Conservation (phyloP, 495 filamentous ascomycete genomes). For the Podospora pseudocomata region DNA sequence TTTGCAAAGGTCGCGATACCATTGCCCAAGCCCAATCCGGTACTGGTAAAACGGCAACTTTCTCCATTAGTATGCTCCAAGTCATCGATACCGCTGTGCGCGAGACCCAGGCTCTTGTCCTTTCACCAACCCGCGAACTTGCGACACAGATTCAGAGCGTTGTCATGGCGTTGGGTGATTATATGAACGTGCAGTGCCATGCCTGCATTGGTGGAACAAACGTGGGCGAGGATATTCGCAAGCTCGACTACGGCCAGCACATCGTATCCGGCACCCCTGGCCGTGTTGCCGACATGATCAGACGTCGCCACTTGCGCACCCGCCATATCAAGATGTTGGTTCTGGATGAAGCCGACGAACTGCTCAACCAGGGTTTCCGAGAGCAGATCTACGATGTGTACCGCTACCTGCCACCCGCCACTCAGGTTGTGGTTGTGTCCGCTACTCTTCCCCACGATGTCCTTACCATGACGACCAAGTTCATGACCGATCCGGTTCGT, state of each 20-base stretch:
- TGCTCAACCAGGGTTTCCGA: conserved; percentile 94
- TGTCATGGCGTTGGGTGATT: conserved; percentile 96
- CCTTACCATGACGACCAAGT: conserved; percentile 98
- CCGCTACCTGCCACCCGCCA: conserved; percentile 93
- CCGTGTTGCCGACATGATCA: conserved; percentile 99
- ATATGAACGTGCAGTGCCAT: conserved; percentile 99
- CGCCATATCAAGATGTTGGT: conserved; percentile 99
- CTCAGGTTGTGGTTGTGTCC: conserved; percentile 94
- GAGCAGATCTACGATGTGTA: conserved; percentile 99
- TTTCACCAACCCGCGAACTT: conserved; percentile 95
- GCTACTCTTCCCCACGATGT: conserved; percentile 99
- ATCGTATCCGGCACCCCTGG: conserved; percentile 96
- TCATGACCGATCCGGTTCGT: conserved; percentile 98
- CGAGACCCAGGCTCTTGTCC: conserved; percentile 92
- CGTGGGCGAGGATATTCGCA: conserved; percentile 95
- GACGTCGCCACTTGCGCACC: conserved; percentile 88
- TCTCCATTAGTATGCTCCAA: conserved; percentile 97
- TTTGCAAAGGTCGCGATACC: conserved; percentile 97
- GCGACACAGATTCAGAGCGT: conserved; percentile 99
- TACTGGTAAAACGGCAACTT: conserved; percentile 98
- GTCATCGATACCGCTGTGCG: conserved; percentile 92
- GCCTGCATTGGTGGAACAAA: conserved; percentile 98
- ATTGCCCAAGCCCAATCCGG: conserved; percentile 99
- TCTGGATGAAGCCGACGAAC: conserved; percentile 98
- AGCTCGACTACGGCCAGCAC: conserved; percentile 92